These are phyloP conservation scores for Lactifluus volemus DNA, from an alignment of 768 basidiomycete genomes.

Conservation along the genomic window DNA sequence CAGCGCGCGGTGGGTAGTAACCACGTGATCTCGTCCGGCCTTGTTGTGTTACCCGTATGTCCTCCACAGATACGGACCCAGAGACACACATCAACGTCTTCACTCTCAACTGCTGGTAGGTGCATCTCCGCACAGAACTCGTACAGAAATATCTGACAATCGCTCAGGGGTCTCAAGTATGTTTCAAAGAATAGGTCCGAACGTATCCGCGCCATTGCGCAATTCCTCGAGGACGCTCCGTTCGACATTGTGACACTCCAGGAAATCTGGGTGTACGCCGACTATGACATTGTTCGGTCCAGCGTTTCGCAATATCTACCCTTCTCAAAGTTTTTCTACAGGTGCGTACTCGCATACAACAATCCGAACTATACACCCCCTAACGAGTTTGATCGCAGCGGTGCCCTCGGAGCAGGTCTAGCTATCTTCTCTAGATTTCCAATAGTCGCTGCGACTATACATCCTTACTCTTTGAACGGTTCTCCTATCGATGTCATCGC, in stretches of 20 bases:
- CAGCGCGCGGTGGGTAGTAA: too few species aligned
- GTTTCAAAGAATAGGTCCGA: conserved; percentile 66
- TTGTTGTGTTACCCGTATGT: conserved; percentile 20
- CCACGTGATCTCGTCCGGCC: not conserved
- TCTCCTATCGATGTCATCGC: conserved; percentile 70
- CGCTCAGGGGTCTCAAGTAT: conserved; percentile 74
- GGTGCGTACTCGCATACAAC: conserved; percentile 32
- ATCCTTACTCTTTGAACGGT: conserved; percentile 80
- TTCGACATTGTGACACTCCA: conserved; percentile 82
- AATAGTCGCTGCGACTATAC: conserved; percentile 59
- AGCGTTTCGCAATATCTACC: conserved; percentile 49
- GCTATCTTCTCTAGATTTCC: conserved; percentile 80
- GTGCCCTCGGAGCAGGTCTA: conserved; percentile 89
- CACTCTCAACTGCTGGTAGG: conserved; percentile 74
- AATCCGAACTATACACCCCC: not conserved
- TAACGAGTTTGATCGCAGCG: conserved; percentile 36
- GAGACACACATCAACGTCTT: conserved; percentile 51
- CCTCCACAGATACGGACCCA: conserved; percentile 27
- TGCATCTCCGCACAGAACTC: not conserved
- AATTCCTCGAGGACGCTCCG: conserved; percentile 47
- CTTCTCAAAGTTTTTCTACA: conserved; percentile 75
- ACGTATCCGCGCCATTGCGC: conserved; percentile 69
- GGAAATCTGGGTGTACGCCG: conserved; percentile 81
- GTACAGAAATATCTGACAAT: not conserved
- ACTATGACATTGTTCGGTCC: conserved; percentile 61